phyloP scores from a whole-genome alignment of 805 yeast species.

The Yarrowia alimentaria region DNA sequence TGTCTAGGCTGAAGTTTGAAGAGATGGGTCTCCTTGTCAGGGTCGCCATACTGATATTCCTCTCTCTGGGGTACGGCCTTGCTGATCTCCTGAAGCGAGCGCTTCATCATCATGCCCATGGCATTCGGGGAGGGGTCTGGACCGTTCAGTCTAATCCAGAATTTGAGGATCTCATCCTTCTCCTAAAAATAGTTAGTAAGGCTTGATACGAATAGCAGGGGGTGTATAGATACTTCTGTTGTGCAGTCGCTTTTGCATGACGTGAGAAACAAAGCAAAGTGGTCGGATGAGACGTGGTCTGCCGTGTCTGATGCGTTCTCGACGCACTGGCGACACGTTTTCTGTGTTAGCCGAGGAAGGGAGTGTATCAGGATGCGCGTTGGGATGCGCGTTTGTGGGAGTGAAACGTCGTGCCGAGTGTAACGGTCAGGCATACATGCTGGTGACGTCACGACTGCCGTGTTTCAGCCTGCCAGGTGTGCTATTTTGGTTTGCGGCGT shows the following conservation, averaged over 20 bases:
- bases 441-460: too few species aligned
- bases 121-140: neutral
- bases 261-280: slow-evolving; percentile 18
- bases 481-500: too few species aligned
- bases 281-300: slow-evolving; percentile 12
- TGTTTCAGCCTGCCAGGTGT: too few species aligned
- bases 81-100: slow-evolving; percentile 9
- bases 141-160: slow-evolving; percentile 17
- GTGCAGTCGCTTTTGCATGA: slow-evolving; percentile 19
- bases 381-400: slow-evolving; percentile 8
- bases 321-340: slow-evolving; percentile 14
- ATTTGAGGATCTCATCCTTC: slow-evolving; percentile 25
- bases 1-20: slow-evolving; percentile 5
- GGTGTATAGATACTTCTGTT: slow-evolving; percentile 5
- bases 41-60: slow-evolving; percentile 19
- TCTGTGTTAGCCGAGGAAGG: slow-evolving; percentile 14
- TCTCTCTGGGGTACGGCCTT: neutral
- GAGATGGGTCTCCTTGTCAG: slow-evolving; percentile 5
- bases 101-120: slow-evolving; percentile 14
- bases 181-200: slow-evolving; percentile 19
- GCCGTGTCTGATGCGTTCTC: slow-evolving; percentile 12
- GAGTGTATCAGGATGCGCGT: slow-evolving; percentile 18
- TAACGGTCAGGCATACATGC: too few species aligned
- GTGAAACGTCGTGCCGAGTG: neutral
- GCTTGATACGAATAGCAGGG: neutral